Conservation (phyloP, 106 monocot genomes). For the Acorus calamus region DNA sequence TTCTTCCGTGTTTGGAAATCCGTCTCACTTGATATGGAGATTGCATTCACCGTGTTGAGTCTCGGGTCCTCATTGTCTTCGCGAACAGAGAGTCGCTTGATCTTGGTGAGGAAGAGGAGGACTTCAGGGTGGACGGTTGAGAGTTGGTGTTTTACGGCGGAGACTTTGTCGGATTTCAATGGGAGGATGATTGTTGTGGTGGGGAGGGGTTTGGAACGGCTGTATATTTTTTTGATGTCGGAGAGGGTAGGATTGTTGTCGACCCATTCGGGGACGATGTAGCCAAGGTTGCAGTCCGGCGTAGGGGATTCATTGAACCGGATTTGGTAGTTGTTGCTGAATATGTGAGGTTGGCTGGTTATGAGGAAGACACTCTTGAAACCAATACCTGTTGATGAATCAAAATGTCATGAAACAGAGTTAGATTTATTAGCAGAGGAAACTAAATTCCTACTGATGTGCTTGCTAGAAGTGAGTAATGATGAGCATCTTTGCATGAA, state of each 20-base stretch:
- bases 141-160: slow-evolving; percentile 33
- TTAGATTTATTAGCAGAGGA: too few relatives aligned
- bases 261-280: slow-evolving; percentile 60
- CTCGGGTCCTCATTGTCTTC: slow-evolving; percentile 20
- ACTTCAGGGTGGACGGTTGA: slow-evolving; percentile 42
- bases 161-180: slow-evolving; percentile 29
- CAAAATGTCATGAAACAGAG: too few relatives aligned
- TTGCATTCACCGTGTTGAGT: slow-evolving; percentile 14
- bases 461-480: too few relatives aligned
- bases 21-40: slow-evolving; percentile 37
- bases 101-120: slow-evolving; percentile 45
- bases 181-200: slow-evolving; percentile 43
- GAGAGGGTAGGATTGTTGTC: slow-evolving; percentile 12
- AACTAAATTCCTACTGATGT: too few relatives aligned
- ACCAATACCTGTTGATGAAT: slow-evolving; percentile 34
- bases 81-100: slow-evolving; percentile 27
- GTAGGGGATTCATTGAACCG: slow-evolving; percentile 38
- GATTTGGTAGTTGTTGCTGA: slow-evolving; percentile 59
- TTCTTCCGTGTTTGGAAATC: slow-evolving; percentile 31
- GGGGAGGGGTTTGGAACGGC: slow-evolving; percentile 19
- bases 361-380: slow-evolving; percentile 53
- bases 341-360: slow-evolving; percentile 35
- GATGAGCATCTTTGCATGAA: too few relatives aligned
- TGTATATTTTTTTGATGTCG: slow-evolving; percentile 24
- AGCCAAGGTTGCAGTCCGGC: slow-evolving; percentile 24